Evolutionary conservation across 2,329 filamentous ascomycete genomes (phyloP), one percentile per base, ranked within the genome.

Genomic region (Nakataea oryzae): DNA sequence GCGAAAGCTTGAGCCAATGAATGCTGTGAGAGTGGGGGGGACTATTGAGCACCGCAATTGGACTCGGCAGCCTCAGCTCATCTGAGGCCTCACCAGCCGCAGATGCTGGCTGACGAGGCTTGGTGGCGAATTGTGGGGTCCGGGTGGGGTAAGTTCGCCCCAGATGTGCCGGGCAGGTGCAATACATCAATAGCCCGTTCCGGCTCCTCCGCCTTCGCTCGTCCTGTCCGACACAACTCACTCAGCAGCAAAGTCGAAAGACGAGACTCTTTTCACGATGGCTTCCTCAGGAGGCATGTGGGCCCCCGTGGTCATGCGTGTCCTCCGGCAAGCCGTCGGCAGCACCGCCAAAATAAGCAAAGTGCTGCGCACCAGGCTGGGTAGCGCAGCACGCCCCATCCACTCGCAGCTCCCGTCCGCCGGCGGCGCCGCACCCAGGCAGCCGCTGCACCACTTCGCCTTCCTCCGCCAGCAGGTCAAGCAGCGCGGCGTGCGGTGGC

Each of bases 221-320:
- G 41, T n/a, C 41, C 8, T n/a, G 21, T 50, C 41, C 4, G 21
- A 7, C 17, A 50, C 21, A 17, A 50, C 17, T 21, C 21, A n/a
- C 41, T n/a, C 41, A n/a, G 9, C 41, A 8, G n/a, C 3, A 3
- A n/a, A n/a, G 21, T 50, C 41, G 21, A n/a, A n/a, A 21, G 66
- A 65, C 68, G 66, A 68, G 65, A 66, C 68, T 64, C 63, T 64
- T n/a, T n/a, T 67, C 59, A 79, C 66, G 66, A 86, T 86, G 83
- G 78, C 78, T 74, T 79, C 81, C 71, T 72, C 74, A 71, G 81
- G 80, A 77, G 81, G 80, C 74, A 76, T 84, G 72, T 83, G 79
- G 82, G 82, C 78, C 69, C 80, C 81, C 63, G 75, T 77, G 71
- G 79, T 81, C 75, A 73, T 84, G 71, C 80, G 81, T 72, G 74